A percentile compares a stretch with the other conserved stretches of the same genome.
phyloP scores from a whole-genome alignment of 371 early-diverging fungal species.

The Mortierella sp. region DNA sequence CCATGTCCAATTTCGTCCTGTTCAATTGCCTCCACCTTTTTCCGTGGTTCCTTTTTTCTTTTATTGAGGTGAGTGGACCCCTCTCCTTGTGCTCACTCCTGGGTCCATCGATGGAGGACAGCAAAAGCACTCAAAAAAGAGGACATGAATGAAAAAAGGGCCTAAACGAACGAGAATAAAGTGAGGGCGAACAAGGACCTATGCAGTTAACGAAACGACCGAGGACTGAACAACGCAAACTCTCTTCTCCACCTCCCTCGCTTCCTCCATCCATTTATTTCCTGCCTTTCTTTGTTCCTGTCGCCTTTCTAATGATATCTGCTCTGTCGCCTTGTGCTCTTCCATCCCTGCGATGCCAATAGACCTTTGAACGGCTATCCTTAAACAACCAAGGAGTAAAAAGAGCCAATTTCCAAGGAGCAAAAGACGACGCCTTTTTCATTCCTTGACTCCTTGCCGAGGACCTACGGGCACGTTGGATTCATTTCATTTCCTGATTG shows the following conservation, averaged over 20 bases:
- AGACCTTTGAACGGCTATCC: not conserved
- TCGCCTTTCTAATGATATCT: not conserved
- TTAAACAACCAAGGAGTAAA: not conserved
- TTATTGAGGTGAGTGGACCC: not conserved
- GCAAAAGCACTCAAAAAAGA: not conserved
- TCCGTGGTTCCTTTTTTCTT: not conserved
- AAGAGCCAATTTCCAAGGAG: not conserved
- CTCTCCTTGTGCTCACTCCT: not conserved
- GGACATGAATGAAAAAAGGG: not conserved
- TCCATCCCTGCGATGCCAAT: not conserved
- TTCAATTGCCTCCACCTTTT: constrained; percentile 3
- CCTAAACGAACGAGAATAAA: constrained; percentile 2
- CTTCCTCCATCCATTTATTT: not conserved
- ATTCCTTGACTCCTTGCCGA: not conserved
- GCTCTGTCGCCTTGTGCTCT: not conserved
- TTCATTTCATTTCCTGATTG: too few species aligned
- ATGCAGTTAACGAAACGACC: constrained; percentile 1
- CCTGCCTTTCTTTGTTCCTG: constrained; percentile 2
- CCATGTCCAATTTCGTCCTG: constrained; percentile 2
- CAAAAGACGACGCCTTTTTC: not conserved
- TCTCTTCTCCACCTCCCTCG: not conserved
- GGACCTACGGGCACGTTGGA: not conserved
- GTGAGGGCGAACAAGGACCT: not conserved
- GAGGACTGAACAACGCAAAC: not conserved
- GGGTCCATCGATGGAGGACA: not conserved